These are phyloP conservation scores for Trichodelitschia bisporula DNA, from an alignment of 495 filamentous ascomycete genomes.

Conservation along the genomic window DNA sequence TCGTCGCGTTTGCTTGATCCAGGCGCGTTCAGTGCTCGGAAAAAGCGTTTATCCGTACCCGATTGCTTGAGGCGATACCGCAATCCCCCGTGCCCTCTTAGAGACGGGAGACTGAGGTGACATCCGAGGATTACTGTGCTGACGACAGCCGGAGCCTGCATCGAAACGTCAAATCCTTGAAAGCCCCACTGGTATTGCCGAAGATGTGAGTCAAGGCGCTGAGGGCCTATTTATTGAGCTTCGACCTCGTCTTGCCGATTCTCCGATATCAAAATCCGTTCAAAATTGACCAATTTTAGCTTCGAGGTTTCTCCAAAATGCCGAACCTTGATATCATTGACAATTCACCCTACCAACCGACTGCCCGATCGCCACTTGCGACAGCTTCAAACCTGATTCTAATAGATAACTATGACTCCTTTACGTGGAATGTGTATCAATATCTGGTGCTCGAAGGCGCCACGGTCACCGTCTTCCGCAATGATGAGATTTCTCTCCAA, in stretches of 20 bases:
- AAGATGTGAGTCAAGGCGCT: neutral
- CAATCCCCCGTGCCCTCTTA: no score
- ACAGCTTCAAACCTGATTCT: constrained; percentile 77
- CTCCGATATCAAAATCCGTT: neutral
- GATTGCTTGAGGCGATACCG: no score
- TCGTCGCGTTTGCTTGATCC: neutral
- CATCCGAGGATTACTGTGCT: no score
- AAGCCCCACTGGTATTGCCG: neutral
- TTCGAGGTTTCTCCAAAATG: constrained; percentile 3
- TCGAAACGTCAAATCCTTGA: neutral
- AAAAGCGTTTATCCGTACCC: neutral
- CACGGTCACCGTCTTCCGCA: constrained; percentile 64
- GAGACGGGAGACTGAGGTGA: no score
- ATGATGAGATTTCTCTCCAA: constrained; percentile 70
- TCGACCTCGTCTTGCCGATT: no score
- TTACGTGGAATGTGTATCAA: constrained; percentile 98
- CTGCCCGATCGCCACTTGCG: constrained; percentile 35
- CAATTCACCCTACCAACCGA: constrained; percentile 64
- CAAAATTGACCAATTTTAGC: neutral
- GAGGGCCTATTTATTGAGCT: neutral
- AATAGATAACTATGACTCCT: constrained; percentile 98
- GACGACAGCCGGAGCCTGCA: neutral
- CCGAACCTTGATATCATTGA: constrained; percentile 35
- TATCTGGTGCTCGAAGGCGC: constrained; percentile 90
- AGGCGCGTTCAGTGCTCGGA: neutral